Evolutionary conservation across 257 asterid species (phyloP).

Genomic region (Mitragyna speciosa): DNA sequence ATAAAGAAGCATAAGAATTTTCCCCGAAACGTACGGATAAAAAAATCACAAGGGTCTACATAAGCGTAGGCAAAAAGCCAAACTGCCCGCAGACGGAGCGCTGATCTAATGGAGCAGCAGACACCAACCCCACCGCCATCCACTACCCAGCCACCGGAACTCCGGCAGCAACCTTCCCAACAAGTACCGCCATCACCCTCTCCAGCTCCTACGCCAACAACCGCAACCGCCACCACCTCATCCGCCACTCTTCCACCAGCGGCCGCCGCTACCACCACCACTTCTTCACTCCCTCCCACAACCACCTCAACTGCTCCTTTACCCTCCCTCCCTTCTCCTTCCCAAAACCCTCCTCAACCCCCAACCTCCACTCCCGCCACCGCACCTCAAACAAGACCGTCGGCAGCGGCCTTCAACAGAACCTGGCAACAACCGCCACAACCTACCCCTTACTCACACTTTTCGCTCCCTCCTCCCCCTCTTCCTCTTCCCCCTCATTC

Average conservation of each 20-base stretch:
- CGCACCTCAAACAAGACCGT: constrained; percentile 32
- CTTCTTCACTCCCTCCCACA: constrained; percentile 23
- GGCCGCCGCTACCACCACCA: constrained; percentile 14
- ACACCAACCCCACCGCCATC: constrained; percentile 20
- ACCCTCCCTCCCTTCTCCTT: constrained; percentile 12
- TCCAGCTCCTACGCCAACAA: constrained; percentile 11
- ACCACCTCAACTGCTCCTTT: constrained; percentile 29
- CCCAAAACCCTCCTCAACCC: constrained; percentile 29
- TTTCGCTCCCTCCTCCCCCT: constrained; percentile 61
- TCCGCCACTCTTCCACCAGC: constrained; percentile 18
- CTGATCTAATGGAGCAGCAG: constrained; percentile 15
- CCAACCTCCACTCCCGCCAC: constrained; percentile 25
- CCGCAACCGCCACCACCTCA: constrained; percentile 12
- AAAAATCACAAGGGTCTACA: neutral
- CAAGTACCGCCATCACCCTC: constrained; percentile 19
- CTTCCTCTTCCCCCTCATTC: constrained; percentile 46
- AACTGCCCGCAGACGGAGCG: neutral
- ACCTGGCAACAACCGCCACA: constrained; percentile 61
- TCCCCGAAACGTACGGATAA: too few species aligned
- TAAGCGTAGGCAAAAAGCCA: neutral
- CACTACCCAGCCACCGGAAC: constrained; percentile 45
- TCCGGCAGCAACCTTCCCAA: constrained; percentile 20
- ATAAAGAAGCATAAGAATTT: too few species aligned
- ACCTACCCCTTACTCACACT: constrained; percentile 49
- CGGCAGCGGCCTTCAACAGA: constrained; percentile 3